These are phyloP conservation scores for Irpex sp. DNA, from an alignment of 1,284 basidiomycete genomes.

Conservation along the genomic window DNA sequence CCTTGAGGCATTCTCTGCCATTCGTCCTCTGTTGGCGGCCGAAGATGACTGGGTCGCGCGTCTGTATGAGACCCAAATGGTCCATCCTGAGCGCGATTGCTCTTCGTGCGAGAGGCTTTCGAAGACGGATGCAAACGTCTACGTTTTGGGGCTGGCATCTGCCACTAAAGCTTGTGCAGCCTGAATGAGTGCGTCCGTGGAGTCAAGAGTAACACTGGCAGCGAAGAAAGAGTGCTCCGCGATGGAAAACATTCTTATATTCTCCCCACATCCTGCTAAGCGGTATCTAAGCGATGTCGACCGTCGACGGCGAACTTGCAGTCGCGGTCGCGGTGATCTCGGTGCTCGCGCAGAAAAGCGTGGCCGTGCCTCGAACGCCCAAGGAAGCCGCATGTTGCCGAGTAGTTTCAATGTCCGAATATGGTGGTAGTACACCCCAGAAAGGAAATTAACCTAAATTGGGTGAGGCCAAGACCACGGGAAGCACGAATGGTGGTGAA, in stretches of 20 bases:
- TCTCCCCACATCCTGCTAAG: too few species aligned
- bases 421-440: background rate
- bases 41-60: background rate
- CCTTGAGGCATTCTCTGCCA: background rate
- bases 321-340: background rate
- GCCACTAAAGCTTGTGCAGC: too few species aligned
- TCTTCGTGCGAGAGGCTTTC: background rate
- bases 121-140: too few species aligned
- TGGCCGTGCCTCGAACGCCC: background rate
- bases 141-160: too few species aligned
- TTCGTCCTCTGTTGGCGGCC: background rate
- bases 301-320: too few species aligned
- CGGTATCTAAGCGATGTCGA: too few species aligned
- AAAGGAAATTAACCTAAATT: background rate
- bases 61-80: background rate
- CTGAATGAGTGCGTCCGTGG: too few species aligned
- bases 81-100: background rate
- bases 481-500: background rate
- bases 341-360: background rate
- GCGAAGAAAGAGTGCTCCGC: too few species aligned
- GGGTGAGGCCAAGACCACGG: background rate
- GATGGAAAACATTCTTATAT: too few species aligned
- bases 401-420: background rate
- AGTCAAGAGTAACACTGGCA: too few species aligned
- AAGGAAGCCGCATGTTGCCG: background rate